These are phyloP conservation scores for Fraxinus velutina DNA, from an alignment of 305 asterid genomes.

Conservation along the genomic window DNA sequence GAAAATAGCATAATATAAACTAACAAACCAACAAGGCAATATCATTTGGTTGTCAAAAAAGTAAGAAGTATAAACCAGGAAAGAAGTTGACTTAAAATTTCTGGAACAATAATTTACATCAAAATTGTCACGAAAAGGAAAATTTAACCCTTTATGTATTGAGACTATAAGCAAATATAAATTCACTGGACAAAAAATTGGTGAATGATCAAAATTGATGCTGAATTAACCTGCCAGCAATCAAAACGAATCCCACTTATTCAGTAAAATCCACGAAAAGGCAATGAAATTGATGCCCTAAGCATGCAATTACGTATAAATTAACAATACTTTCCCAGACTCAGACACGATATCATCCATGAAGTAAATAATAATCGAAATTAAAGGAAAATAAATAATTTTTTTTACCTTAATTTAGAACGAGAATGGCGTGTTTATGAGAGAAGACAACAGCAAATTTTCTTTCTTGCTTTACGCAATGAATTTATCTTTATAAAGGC, in stretches of 20 bases:
- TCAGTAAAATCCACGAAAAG: neutral
- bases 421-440: conserved; percentile 17
- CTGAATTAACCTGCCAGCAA: conserved; percentile 3
- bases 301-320: neutral
- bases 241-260: neutral
- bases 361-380: neutral
- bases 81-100: neutral
- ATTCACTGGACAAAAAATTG: neutral
- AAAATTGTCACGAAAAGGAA: neutral
- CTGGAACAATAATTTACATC: neutral
- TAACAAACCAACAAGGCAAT: neutral
- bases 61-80: neutral
- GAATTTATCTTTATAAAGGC: neutral
- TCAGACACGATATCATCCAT: neutral
- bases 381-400: neutral
- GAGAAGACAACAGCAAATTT: neutral
- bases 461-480: conserved; percentile 20
- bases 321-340: neutral
- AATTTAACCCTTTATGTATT: neutral
- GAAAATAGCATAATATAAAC: neutral
- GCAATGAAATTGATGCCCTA: neutral
- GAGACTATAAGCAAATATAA: neutral
- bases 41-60: neutral
- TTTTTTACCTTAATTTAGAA: conserved; percentile 29
- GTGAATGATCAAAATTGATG: conserved; percentile 14